A percentile compares a stretch with the other conserved stretches of the same genome.
Evolutionary conservation across 441 rosid genomes (phyloP).

Genomic region (Corymbia calophylla): DNA sequence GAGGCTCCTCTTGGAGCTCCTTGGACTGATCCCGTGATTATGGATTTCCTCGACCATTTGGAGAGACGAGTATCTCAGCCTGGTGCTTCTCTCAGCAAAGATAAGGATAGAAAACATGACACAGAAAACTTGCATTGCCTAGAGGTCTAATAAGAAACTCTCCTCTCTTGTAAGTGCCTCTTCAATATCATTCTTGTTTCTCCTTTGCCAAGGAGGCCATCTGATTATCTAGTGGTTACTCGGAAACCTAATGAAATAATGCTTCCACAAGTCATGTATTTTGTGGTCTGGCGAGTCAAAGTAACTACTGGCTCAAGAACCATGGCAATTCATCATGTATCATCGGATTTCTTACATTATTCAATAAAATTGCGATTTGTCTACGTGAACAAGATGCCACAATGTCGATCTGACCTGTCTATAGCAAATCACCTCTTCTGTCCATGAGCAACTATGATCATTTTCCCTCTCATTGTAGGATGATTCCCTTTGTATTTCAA

Average conservation of each 20-base stretch:
- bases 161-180: neutral
- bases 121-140: neutral
- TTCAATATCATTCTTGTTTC: neutral
- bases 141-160: neutral
- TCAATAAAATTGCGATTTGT: neutral
- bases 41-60: slow-evolving; percentile 71
- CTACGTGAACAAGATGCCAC: neutral
- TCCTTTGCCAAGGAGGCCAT: neutral
- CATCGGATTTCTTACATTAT: neutral
- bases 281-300: neutral
- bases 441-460: neutral
- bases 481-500: neutral
- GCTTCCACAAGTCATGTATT: neutral
- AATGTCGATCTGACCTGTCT: neutral
- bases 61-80: slow-evolving; percentile 24
- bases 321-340: neutral
- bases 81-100: neutral
- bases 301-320: neutral
- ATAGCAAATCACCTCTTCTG: neutral
- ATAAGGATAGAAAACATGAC: neutral
- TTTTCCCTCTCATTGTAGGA: neutral
- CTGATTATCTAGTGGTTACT: neutral
- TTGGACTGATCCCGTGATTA: slow-evolving; percentile 68
- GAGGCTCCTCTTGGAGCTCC: slow-evolving; percentile 76
- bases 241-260: neutral